Evolutionary conservation across 768 basidiomycete species (phyloP).

Genomic region (Boletus insuetus): DNA sequence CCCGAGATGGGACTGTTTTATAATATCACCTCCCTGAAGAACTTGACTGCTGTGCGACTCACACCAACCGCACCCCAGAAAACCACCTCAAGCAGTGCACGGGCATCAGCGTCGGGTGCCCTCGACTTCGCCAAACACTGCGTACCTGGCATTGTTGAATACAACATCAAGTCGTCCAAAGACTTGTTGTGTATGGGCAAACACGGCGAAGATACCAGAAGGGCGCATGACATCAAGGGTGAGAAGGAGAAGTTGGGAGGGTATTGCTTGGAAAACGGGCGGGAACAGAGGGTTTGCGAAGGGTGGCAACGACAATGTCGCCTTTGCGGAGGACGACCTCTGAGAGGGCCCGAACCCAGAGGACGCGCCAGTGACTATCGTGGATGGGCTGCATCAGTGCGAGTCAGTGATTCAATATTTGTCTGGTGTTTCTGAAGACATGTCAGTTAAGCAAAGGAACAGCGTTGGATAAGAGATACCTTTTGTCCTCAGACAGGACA

Average conservation of each 20-base stretch:
- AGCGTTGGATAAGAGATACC: no score
- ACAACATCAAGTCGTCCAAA: constrained; percentile 45
- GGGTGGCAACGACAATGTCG: constrained; percentile 40
- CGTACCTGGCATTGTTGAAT: constrained; percentile 40
- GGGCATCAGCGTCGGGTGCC: constrained; percentile 28
- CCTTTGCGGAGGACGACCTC: constrained; percentile 34
- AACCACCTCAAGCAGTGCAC: constrained; percentile 34
- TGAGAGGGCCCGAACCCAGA: constrained; percentile 38
- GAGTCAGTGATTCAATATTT: not conserved
- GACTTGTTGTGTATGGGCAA: constrained; percentile 26
- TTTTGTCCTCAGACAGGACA: no score
- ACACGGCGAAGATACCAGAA: constrained; percentile 33
- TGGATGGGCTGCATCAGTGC: not conserved
- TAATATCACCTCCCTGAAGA: constrained; percentile 32
- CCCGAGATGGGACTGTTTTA: constrained; percentile 12
- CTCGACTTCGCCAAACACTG: constrained; percentile 34
- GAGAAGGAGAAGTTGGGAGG: constrained; percentile 34
- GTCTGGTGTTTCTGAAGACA: no score
- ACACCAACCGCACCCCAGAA: constrained; percentile 21
- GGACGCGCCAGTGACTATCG: constrained; percentile 31
- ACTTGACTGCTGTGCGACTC: constrained; percentile 22
- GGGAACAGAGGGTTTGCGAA: constrained; percentile 36
- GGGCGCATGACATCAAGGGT: constrained; percentile 38
- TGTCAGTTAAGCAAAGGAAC: no score
- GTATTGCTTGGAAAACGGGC: constrained; percentile 20